A percentile compares a stretch with the other conserved stretches of the same genome.
phyloP scores from a whole-genome alignment of 1,284 basidiomycete species.

The Chondrostereum purpureum region DNA sequence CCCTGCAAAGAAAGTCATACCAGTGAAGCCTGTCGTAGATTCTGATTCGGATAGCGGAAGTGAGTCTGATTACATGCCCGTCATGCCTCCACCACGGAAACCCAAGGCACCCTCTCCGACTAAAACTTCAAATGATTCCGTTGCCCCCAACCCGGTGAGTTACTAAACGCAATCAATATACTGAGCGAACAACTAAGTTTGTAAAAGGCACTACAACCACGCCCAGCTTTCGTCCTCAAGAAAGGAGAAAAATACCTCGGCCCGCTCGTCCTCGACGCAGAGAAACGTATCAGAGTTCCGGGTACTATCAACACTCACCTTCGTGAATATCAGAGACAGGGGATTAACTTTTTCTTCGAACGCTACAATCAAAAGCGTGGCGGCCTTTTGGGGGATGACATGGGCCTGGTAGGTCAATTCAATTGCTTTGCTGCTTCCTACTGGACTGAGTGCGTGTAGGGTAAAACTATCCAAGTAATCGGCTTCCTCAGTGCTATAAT shows the following conservation, averaged over 20 bases:
- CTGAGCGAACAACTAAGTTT: not conserved
- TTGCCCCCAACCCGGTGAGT: constrained; percentile 17
- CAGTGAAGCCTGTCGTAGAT: not conserved
- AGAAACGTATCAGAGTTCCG: constrained; percentile 51
- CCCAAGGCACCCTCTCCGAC: not conserved
- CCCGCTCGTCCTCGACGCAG: constrained; percentile 41
- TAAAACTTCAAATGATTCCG: not conserved
- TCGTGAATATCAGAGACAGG: constrained; percentile 80
- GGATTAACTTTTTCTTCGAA: constrained; percentile 69
- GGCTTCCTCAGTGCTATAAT: constrained; percentile 83
- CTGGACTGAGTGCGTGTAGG: too few relatives aligned
- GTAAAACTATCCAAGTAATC: constrained; percentile 87
- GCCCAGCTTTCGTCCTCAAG: constrained; percentile 47
- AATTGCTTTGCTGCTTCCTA: too few relatives aligned
- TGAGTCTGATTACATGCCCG: not conserved
- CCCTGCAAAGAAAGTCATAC: not conserved
- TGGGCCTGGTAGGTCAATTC: constrained; percentile 66
- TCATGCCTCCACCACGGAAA: not conserved
- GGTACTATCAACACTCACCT: constrained; percentile 72
- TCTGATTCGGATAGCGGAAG: too few relatives aligned
- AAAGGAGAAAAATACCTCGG: constrained; percentile 34
- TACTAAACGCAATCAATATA: not conserved
- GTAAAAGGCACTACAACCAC: constrained; percentile 31
- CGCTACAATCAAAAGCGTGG: constrained; percentile 59
- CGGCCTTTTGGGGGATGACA: constrained; percentile 81